These are phyloP conservation scores for Plasmodium gonderi DNA, from an alignment of 169 alveolate genomes.

Conservation along the genomic window DNA sequence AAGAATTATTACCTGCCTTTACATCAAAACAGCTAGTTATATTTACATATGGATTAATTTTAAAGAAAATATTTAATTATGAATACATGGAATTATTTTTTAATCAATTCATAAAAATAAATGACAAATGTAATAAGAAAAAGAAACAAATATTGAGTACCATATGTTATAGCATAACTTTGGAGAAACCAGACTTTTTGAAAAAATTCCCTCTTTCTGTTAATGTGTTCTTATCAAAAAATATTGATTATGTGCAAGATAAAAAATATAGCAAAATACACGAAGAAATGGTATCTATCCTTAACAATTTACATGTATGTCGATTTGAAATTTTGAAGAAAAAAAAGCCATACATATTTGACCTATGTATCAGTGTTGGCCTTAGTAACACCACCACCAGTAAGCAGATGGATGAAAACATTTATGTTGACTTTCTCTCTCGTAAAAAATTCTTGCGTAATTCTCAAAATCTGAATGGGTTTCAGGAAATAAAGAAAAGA, in stretches of 20 bases:
- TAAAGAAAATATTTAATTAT: constrained; percentile 40
- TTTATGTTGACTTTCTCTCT: constrained; percentile 25
- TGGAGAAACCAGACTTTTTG: constrained; percentile 23
- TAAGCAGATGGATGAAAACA: neutral
- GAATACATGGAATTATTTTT: constrained; percentile 32
- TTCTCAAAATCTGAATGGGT: constrained; percentile 22
- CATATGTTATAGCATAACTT: constrained; percentile 31
- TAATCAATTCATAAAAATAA: constrained; percentile 13
- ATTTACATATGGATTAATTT: constrained; percentile 23
- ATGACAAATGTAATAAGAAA: neutral
- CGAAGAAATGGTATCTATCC: constrained; percentile 28
- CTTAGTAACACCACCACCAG: too few species aligned
- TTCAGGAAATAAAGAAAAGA: constrained; percentile 43
- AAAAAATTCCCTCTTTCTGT: constrained; percentile 33
- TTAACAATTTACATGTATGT: constrained; percentile 18
- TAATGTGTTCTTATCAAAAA: constrained; percentile 5
- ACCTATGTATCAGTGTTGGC: constrained; percentile 34
- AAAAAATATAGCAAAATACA: constrained; percentile 2
- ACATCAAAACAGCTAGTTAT: constrained; percentile 51
- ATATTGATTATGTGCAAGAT: constrained; percentile 16
- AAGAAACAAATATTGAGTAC: constrained; percentile 10
- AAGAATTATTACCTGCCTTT: constrained; percentile 29
- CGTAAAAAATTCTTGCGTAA: neutral
- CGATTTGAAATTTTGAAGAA: constrained; percentile 37
- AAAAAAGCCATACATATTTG: constrained; percentile 57